Percentiles rank a stretch among this genome's conserved stretches.
Conservation (phyloP, 2,329 filamentous ascomycete species). For the Beauveria sp. region DNA sequence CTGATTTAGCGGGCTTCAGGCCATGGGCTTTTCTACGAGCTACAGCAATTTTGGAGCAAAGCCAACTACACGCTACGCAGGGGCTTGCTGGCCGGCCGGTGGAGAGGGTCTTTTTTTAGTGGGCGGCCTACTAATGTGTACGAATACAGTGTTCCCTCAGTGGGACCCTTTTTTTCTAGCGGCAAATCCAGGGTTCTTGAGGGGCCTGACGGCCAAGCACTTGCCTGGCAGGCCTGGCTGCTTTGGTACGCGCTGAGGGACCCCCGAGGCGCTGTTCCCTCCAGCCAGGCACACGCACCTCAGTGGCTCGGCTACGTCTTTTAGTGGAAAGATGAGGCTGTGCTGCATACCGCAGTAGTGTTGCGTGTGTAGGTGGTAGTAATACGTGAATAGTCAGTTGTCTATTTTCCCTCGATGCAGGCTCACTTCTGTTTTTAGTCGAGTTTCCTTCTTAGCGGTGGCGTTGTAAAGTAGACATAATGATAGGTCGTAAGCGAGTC, state of each 20-base stretch:
- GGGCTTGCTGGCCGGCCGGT: too few relatives aligned
- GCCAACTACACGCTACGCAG: too few relatives aligned
- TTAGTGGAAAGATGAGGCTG: neutral
- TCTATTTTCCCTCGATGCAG: too few relatives aligned
- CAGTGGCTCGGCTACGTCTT: neutral
- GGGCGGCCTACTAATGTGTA: neutral
- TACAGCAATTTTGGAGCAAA: too few relatives aligned
- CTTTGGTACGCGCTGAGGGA: neutral
- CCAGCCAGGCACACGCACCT: neutral
- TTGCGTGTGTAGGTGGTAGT: neutral
- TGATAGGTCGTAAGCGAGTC: too few relatives aligned
- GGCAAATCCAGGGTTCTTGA: neutral
- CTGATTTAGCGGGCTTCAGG: neutral
- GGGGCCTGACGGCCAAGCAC: neutral
- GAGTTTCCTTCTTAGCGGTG: too few relatives aligned
- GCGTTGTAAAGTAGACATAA: too few relatives aligned
- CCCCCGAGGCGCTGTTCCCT: neutral
- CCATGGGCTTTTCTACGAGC: neutral
- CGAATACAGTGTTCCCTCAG: neutral
- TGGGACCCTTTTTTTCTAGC: neutral
- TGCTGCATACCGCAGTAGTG: neutral
- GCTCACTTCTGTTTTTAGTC: too few relatives aligned
- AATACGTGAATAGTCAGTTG: too few relatives aligned
- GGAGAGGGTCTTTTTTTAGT: neutral
- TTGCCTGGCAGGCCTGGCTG: neutral